These are phyloP conservation scores for Sordaria brevicollis DNA, from an alignment of 495 filamentous ascomycete species.

Conservation along the genomic window DNA sequence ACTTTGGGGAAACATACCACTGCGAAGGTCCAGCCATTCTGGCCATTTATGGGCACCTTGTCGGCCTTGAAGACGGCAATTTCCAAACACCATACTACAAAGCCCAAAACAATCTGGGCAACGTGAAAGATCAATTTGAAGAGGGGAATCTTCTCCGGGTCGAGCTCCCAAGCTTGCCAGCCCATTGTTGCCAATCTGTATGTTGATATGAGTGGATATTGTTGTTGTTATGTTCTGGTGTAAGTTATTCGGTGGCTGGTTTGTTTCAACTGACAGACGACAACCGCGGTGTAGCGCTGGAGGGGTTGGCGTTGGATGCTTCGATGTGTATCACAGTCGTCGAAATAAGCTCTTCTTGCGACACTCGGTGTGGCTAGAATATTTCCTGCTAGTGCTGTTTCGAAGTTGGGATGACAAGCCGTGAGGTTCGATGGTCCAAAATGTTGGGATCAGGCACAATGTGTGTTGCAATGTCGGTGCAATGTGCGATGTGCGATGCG, in stretches of 20 bases:
- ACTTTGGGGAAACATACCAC: conserved; percentile 45
- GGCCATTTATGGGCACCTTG: conserved; percentile 51
- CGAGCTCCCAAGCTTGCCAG: conserved; percentile 36
- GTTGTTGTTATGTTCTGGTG: not conserved
- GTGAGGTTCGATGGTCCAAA: not conserved
- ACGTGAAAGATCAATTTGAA: conserved; percentile 48
- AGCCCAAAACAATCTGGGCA: conserved; percentile 54
- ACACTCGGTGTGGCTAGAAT: not conserved
- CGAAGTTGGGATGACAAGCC: not conserved
- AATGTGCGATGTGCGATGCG: not conserved
- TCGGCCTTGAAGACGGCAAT: conserved; percentile 61
- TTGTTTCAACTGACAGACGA: not conserved
- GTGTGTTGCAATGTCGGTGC: not conserved
- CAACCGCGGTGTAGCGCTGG: not conserved
- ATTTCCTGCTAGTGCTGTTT: not conserved
- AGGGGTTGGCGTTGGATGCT: not conserved
- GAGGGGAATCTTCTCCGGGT: conserved; percentile 41
- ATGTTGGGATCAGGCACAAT: not conserved
- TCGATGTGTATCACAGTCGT: not conserved
- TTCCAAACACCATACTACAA: conserved; percentile 62
- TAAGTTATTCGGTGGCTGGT: not conserved
- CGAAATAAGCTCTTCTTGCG: not conserved
- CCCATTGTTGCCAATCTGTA: conserved; percentile 9
- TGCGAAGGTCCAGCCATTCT: conserved; percentile 64
- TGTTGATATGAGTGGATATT: not conserved